Conservation (phyloP, 2,329 filamentous ascomycete genomes). For the Fusarium setosum region DNA sequence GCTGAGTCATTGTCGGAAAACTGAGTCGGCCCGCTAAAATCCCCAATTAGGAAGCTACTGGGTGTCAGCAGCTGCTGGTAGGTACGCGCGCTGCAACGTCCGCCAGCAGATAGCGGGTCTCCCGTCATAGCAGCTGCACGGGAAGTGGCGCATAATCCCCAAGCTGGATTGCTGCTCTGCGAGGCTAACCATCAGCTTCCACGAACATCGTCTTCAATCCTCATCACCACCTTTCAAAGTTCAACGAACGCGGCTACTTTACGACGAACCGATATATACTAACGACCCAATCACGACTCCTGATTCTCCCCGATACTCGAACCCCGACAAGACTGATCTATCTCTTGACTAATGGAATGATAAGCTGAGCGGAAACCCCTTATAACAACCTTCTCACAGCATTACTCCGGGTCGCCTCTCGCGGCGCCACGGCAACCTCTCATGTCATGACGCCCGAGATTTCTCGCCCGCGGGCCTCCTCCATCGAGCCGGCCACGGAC, state of each 20-base stretch:
- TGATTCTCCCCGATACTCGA: background rate
- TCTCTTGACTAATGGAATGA: background rate
- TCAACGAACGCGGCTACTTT: too few species aligned
- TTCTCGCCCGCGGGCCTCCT: slow-evolving; percentile 25
- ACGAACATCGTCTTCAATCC: slow-evolving; percentile 5
- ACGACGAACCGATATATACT: background rate
- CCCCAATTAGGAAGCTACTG: background rate
- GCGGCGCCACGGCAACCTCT: slow-evolving; percentile 24
- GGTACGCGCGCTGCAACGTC: background rate
- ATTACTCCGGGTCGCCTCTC: background rate
- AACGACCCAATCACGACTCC: background rate
- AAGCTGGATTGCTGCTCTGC: slow-evolving; percentile 9
- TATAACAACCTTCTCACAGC: background rate
- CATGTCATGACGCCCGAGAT: slow-evolving; percentile 43
- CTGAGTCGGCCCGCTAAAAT: background rate
- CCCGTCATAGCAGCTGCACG: slow-evolving; percentile 1
- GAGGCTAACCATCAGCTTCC: slow-evolving; percentile 31
- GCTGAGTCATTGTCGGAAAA: slow-evolving; percentile 14
- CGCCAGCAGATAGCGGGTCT: background rate
- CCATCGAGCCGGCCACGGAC: slow-evolving; percentile 48
- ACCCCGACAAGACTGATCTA: background rate
- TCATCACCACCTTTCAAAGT: background rate
- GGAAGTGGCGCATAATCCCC: slow-evolving; percentile 23
- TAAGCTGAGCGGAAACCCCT: background rate
- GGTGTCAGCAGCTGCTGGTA: slow-evolving; percentile 11